Conservation (phyloP, 2,329 filamentous ascomycete genomes). For the Blastomyces emzantsi region DNA sequence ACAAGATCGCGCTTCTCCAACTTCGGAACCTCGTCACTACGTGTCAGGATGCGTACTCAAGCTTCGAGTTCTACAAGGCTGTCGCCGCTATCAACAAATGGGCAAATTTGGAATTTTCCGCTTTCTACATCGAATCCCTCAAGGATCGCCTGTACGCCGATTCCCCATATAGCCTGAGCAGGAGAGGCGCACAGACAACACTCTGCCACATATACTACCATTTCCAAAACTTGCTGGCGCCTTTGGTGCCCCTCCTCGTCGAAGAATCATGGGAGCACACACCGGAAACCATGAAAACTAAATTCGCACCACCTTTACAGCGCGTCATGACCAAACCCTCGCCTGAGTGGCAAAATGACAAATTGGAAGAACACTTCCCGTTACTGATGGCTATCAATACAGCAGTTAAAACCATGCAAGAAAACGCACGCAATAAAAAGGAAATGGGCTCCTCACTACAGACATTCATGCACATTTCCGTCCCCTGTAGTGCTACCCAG, state of each 20-base stretch:
- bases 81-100: constrained; percentile 67
- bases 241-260: constrained; percentile 72
- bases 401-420: constrained; percentile 66
- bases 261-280: constrained; percentile 81
- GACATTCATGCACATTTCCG: constrained; percentile 51
- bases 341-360: constrained; percentile 32
- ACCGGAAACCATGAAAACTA: constrained; percentile 53
- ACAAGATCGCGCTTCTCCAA: constrained; percentile 70
- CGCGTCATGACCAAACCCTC: constrained; percentile 28
- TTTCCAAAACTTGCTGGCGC: constrained; percentile 67
- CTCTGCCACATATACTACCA: constrained; percentile 58
- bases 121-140: constrained; percentile 86
- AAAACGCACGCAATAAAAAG: constrained; percentile 62
- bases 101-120: constrained; percentile 72
- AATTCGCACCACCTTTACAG: constrained; percentile 38
- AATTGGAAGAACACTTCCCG: constrained; percentile 41
- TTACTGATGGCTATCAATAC: constrained; percentile 45
- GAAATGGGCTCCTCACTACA: constrained; percentile 72
- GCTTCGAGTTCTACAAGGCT: constrained; percentile 75
- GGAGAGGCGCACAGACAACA: constrained; percentile 48
- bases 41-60: constrained; percentile 56
- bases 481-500: constrained; percentile 18
- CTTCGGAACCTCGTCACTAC: constrained; percentile 56
- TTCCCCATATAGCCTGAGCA: constrained; percentile 54
- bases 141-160: constrained; percentile 92